Evolutionary conservation across 371 early-diverging fungal genomes (phyloP).

Genomic region (Synchytrium microbalum): DNA sequence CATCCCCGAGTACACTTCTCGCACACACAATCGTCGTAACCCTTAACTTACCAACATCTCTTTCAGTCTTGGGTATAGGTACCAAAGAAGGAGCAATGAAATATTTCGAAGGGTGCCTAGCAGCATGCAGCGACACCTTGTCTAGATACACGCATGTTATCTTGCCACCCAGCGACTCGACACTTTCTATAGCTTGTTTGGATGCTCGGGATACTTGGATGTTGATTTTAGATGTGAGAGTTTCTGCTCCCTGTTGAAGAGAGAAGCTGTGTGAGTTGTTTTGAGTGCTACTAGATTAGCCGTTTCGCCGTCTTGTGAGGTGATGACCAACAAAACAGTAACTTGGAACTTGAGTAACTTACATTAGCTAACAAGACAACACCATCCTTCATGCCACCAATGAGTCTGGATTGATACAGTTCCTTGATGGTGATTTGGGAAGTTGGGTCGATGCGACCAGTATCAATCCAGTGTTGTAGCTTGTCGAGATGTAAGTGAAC

Average conservation of each 20-base stretch:
- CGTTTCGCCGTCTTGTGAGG: not conserved
- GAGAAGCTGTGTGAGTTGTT: not conserved
- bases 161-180: slow-evolving; percentile 80
- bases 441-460: slow-evolving; percentile 72
- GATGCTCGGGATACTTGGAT: slow-evolving; percentile 85
- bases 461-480: slow-evolving; percentile 85
- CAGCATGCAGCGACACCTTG: not conserved
- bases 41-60: no score
- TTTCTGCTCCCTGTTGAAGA: slow-evolving; percentile 32
- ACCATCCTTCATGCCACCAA: slow-evolving; percentile 81
- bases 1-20: no score
- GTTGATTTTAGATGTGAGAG: slow-evolving; percentile 48
- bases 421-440: slow-evolving; percentile 79
- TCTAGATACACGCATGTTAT: slow-evolving; percentile 52
- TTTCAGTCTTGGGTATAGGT: no score
- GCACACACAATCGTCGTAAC: no score
- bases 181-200: slow-evolving; percentile 64
- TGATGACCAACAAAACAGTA: not conserved
- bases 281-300: slow-evolving; percentile 4
- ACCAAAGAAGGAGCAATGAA: no score
- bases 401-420: slow-evolving; percentile 63
- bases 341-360: not conserved
- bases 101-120: not conserved
- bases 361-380: slow-evolving; percentile 25
- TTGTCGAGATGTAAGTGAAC: slow-evolving; percentile 67